Evolutionary conservation across 805 yeast genomes (phyloP).

Genomic region (Ogataea methanolica): DNA sequence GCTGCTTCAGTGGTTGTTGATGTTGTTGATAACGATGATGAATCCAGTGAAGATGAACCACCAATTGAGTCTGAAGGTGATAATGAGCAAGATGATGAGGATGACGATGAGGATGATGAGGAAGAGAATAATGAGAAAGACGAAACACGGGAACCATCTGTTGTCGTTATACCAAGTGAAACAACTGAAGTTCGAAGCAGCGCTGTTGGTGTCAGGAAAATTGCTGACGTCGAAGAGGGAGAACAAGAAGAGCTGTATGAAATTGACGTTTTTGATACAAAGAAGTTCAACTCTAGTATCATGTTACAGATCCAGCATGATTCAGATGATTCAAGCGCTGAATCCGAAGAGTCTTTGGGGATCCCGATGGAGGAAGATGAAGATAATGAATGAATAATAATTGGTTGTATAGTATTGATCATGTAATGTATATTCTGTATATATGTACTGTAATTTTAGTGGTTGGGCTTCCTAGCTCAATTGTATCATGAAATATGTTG

Average conservation of each 20-base stretch:
- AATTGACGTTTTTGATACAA: slow-evolving; percentile 11
- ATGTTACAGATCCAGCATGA: slow-evolving; percentile 6
- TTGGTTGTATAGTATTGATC: not conserved
- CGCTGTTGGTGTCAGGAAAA: slow-evolving; percentile 3
- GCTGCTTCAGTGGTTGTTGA: not conserved
- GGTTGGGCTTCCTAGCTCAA: too few species aligned
- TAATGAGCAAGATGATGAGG: not conserved
- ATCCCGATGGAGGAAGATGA: slow-evolving; percentile 21
- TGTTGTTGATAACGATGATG: not conserved
- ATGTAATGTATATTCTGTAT: not conserved
- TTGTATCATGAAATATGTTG: too few species aligned
- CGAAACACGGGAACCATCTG: too few species aligned
- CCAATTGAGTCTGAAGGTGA: not conserved
- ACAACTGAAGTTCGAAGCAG: not conserved
- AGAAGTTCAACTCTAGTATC: slow-evolving; percentile 14
- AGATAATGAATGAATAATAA: slow-evolving; percentile 7
- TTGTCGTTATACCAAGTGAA: not conserved
- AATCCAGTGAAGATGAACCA: not conserved
- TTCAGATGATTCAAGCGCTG: slow-evolving; percentile 5
- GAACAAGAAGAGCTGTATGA: slow-evolving; percentile 5
- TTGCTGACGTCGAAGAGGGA: slow-evolving; percentile 1
- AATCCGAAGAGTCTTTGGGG: slow-evolving; percentile 4
- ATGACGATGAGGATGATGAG: slow-evolving; percentile 1
- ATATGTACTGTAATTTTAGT: not conserved
- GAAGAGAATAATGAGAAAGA: slow-evolving; percentile 2